phyloP scores from a whole-genome alignment of 768 basidiomycete species.

The Tubosaeta sp. region DNA sequence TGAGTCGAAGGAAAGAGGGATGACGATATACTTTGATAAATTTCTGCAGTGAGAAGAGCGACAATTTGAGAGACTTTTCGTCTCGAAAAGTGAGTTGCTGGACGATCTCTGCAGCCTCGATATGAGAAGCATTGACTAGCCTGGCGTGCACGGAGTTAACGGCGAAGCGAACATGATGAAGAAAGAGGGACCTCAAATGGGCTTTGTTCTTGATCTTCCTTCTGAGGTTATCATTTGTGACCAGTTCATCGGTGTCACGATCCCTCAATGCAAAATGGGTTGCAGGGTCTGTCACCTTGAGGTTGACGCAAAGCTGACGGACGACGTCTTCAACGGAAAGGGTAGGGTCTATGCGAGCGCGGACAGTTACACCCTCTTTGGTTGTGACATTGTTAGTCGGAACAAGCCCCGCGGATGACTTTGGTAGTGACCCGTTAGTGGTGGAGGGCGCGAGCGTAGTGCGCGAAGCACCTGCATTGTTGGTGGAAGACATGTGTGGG shows the following conservation, averaged over 20 bases:
- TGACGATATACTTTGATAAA: constrained; percentile 58
- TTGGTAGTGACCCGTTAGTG: constrained; percentile 33
- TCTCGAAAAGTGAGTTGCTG: constrained; percentile 62
- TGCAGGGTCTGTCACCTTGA: constrained; percentile 73
- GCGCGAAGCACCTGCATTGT: constrained; percentile 30
- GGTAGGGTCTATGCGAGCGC: constrained; percentile 81
- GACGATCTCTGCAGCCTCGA: constrained; percentile 75
- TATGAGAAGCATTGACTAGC: constrained; percentile 72
- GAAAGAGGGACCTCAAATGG: constrained; percentile 62
- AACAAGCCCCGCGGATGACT: constrained; percentile 48
- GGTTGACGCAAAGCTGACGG: constrained; percentile 73
- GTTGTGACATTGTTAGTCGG: constrained; percentile 86
- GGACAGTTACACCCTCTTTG: constrained; percentile 67
- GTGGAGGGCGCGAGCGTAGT: constrained; percentile 25
- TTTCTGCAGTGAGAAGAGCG: constrained; percentile 76
- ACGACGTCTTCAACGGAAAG: constrained; percentile 83
- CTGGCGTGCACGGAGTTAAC: constrained; percentile 34
- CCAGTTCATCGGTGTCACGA: constrained; percentile 69
- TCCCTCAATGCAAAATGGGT: constrained; percentile 76
- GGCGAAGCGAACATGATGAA: background rate
- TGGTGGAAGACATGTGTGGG: constrained; percentile 23
- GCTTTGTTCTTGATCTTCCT: constrained; percentile 76
- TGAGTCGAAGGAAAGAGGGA: background rate
- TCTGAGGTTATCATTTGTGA: constrained; percentile 83
- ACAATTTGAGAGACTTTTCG: constrained; percentile 57